Conservation (phyloP, 345 rosid species). For the Euclidium syriacum region DNA sequence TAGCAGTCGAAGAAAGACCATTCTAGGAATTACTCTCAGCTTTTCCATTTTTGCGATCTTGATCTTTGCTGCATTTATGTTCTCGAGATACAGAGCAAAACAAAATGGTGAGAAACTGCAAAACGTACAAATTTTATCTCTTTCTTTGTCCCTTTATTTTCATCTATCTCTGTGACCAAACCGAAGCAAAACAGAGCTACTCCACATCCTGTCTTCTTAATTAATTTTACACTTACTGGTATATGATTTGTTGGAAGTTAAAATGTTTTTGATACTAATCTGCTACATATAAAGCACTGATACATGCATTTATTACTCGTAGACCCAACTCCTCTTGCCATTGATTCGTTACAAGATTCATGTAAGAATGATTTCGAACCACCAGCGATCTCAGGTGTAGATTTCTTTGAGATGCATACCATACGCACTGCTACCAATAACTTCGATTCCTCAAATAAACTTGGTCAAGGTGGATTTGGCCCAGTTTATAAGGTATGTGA, state of each 20-base stretch:
- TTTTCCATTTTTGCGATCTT: background rate
- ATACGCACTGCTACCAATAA: constrained; percentile 1
- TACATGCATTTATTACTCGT: background rate
- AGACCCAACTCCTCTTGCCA: background rate
- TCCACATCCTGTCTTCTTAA: too few relatives aligned
- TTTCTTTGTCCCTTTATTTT: background rate
- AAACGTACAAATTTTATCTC: background rate
- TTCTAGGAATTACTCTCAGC: background rate
- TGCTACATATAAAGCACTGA: too few relatives aligned
- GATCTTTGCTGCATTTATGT: background rate
- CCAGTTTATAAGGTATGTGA: constrained; percentile 19
- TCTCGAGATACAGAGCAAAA: constrained; percentile 10
- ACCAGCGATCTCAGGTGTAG: constrained; percentile 4
- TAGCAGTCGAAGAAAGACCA: constrained; percentile 7
- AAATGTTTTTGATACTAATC: too few relatives aligned
- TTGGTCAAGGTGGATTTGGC: constrained; percentile 26
- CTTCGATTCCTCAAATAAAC: constrained; percentile 7
- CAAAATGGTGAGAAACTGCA: constrained; percentile 16
- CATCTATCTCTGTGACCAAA: too few relatives aligned
- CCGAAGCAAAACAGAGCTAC: too few relatives aligned
- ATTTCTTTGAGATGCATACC: constrained; percentile 6
- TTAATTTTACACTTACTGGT: too few relatives aligned
- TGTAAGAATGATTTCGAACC: background rate
- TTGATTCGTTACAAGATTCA: background rate
- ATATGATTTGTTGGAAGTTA: too few relatives aligned